phyloP scores from a whole-genome alignment of 2,329 filamentous ascomycete species.

The Cladophialophora chaetospira region DNA sequence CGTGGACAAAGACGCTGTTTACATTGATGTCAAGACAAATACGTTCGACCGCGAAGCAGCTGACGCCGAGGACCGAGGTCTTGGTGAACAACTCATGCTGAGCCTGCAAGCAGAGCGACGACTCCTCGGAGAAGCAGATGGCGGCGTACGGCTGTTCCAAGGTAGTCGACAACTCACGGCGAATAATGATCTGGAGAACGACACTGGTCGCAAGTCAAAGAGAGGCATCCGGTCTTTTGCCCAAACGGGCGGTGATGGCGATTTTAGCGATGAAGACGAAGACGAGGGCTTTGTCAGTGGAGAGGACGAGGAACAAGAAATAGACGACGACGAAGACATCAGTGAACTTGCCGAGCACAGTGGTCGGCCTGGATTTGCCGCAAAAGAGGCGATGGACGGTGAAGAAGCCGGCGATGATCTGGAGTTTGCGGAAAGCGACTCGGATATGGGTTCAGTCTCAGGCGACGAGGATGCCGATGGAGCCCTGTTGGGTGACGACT shows the following conservation, averaged over 20 bases:
- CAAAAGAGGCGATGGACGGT: slow-evolving; percentile 54
- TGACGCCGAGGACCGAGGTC: slow-evolving; percentile 71
- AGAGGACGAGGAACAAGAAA: slow-evolving; percentile 58
- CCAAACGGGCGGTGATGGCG: slow-evolving; percentile 48
- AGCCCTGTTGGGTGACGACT: slow-evolving; percentile 55
- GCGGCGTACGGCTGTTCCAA: slow-evolving; percentile 82
- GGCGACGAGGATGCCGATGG: slow-evolving; percentile 59
- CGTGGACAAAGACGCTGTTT: slow-evolving; percentile 96
- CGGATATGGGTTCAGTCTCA: slow-evolving; percentile 87
- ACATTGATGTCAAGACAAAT: slow-evolving; percentile 71
- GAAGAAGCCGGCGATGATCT: slow-evolving; percentile 68
- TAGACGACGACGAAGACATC: slow-evolving; percentile 42
- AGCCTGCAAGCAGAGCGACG: slow-evolving; percentile 80
- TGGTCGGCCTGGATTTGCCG: slow-evolving; percentile 46
- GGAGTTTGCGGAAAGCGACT: slow-evolving; percentile 94
- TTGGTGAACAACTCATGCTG: slow-evolving; percentile 93
- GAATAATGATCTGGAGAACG: slow-evolving; percentile 58
- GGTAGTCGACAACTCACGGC: slow-evolving; percentile 63
- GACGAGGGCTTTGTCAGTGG: slow-evolving; percentile 58
- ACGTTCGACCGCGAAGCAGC: slow-evolving; percentile 70
- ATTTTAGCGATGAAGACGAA: slow-evolving; percentile 60
- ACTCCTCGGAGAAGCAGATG: slow-evolving; percentile 77
- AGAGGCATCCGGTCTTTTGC: slow-evolving; percentile 55
- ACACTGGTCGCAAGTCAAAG: slow-evolving; percentile 58
- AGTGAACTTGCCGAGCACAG: slow-evolving; percentile 45